phyloP scores from a whole-genome alignment of 2,329 filamentous ascomycete species.

The Daldinia eschscholtzii region DNA sequence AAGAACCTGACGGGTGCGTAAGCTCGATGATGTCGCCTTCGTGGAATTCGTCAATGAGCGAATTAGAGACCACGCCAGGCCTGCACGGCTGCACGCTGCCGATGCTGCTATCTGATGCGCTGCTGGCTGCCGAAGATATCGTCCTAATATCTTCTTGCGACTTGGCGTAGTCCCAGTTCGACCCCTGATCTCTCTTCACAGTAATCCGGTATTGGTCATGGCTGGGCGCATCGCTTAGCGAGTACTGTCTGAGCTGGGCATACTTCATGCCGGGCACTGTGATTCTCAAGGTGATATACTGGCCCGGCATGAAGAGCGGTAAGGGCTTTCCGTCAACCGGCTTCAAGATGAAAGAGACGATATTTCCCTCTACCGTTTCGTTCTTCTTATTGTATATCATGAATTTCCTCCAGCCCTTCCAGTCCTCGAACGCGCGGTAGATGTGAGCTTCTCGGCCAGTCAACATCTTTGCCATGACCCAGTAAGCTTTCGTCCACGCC shows the following conservation, averaged over 20 bases:
- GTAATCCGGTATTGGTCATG: conserved; percentile 76
- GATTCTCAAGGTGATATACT: conserved; percentile 76
- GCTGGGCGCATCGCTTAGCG: conserved; percentile 74
- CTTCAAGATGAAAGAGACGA: conserved; percentile 77
- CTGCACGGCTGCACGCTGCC: conserved; percentile 48
- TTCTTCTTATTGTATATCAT: conserved; percentile 72
- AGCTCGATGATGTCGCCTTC: conserved; percentile 74
- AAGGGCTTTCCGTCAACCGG: conserved; percentile 72
- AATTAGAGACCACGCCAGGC: conserved; percentile 76
- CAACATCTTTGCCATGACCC: conserved; percentile 79
- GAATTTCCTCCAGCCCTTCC: conserved; percentile 77
- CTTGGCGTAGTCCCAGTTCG: conserved; percentile 52
- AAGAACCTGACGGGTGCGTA: conserved; percentile 75
- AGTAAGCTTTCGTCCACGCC: conserved; percentile 80
- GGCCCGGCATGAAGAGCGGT: conserved; percentile 75
- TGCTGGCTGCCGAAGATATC: conserved; percentile 51
- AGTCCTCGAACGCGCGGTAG: conserved; percentile 71
- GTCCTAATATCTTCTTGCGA: conserved; percentile 43
- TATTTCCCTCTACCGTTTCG: conserved; percentile 70
- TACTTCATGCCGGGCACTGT: conserved; percentile 68
- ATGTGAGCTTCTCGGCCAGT: conserved; percentile 74
- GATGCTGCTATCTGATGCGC: conserved; percentile 51
- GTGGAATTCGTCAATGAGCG: conserved; percentile 72
- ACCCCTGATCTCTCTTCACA: conserved; percentile 74
- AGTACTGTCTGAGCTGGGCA: conserved; percentile 78